These are phyloP conservation scores for Volvox africanus DNA, from an alignment of 139 green algal genomes.

Conservation along the genomic window DNA sequence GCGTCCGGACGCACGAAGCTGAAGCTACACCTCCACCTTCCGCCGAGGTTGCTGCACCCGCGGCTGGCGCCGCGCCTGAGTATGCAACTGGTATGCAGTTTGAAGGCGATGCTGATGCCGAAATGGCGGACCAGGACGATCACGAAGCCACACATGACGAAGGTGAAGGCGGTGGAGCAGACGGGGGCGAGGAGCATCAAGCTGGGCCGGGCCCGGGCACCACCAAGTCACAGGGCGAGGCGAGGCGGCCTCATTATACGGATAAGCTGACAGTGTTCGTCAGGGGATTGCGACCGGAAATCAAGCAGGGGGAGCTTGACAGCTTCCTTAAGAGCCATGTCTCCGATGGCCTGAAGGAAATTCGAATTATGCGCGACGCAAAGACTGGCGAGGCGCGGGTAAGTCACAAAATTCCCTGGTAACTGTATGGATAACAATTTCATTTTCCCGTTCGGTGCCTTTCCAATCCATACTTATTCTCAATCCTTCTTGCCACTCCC, in stretches of 20 bases:
- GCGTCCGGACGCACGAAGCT: background rate
- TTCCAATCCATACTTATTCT: background rate
- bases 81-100: background rate
- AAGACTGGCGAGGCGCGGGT: constrained; percentile 42
- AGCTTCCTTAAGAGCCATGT: constrained; percentile 65
- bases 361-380: constrained; percentile 69
- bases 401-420: background rate
- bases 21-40: background rate
- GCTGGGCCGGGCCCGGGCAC: background rate
- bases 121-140: constrained; percentile 1
- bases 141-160: background rate
- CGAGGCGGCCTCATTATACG: constrained; percentile 24
- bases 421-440: too few relatives aligned
- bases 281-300: constrained; percentile 49
- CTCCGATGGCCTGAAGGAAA: constrained; percentile 57
- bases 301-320: constrained; percentile 61
- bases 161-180: background rate
- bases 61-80: background rate
- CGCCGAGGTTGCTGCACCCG: background rate
- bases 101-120: background rate
- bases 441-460: background rate
- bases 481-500: background rate
- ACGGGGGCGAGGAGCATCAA: background rate
- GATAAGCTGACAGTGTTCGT: constrained; percentile 69
- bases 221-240: background rate